Evolutionary conservation across 2,329 filamentous ascomycete species (phyloP).

Genomic region (Grosmannia huntii): DNA sequence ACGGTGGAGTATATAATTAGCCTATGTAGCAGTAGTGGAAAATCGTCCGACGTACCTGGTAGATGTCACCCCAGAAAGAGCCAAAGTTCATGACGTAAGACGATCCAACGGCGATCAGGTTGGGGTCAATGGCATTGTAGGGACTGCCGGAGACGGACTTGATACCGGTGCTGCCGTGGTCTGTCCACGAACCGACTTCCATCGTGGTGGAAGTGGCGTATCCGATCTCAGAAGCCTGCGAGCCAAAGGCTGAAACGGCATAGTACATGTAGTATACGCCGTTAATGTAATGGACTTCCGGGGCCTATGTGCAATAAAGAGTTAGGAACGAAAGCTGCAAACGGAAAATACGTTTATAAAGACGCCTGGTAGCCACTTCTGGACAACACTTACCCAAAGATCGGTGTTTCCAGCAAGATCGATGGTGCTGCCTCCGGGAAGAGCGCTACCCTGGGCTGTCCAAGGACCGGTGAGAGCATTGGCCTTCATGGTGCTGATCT

Average conservation of each 20-base stretch:
- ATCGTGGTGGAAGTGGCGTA: conserved; percentile 31
- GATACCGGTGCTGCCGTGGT: conserved; percentile 43
- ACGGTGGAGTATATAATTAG: background rate
- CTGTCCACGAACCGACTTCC: conserved; percentile 47
- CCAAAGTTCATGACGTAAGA: conserved; percentile 45
- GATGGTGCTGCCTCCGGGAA: conserved; percentile 25
- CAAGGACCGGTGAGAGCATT: conserved; percentile 26
- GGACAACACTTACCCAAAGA: conserved; percentile 27
- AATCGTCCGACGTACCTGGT: conserved; percentile 31
- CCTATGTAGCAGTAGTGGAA: background rate
- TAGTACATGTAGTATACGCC: conserved; percentile 53
- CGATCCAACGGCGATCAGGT: conserved; percentile 35
- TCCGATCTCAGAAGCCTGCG: conserved; percentile 48
- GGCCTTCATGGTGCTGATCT: conserved; percentile 26
- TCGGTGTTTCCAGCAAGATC: conserved; percentile 23
- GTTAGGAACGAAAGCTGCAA: too few relatives aligned
- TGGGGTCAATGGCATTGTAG: conserved; percentile 51
- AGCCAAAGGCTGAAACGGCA: conserved; percentile 46
- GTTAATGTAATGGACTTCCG: conserved; percentile 46
- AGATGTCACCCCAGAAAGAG: conserved; percentile 55
- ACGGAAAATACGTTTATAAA: too few relatives aligned
- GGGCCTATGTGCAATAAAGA: conserved; percentile 42
- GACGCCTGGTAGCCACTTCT: too few relatives aligned
- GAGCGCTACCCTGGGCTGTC: conserved; percentile 25
- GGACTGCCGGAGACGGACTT: conserved; percentile 25